phyloP scores from a whole-genome alignment of 352 stramenopile genomes.

The Phytophthora boehmeriae region DNA sequence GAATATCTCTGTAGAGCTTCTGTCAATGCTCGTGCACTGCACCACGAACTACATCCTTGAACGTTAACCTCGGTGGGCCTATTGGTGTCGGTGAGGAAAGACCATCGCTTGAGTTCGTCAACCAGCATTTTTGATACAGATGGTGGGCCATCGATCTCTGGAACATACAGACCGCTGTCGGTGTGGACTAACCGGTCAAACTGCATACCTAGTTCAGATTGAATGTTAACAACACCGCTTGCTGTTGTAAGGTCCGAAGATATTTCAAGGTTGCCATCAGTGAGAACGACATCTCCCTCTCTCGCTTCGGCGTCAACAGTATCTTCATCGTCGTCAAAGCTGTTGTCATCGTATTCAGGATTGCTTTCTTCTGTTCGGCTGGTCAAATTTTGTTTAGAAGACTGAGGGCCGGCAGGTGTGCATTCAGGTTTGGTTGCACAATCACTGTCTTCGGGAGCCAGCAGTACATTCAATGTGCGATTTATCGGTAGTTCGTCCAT shows the following conservation, averaged over 20 bases:
- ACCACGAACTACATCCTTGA: constrained; percentile 26
- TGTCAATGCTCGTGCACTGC: constrained; percentile 12
- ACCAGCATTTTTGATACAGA: constrained; percentile 26
- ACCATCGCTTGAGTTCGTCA: constrained; percentile 32
- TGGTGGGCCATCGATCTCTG: constrained; percentile 6
- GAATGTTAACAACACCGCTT: constrained; percentile 1
- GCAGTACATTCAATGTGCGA: not conserved
- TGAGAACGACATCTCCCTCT: constrained; percentile 7
- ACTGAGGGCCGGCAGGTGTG: not conserved
- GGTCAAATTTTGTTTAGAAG: constrained; percentile 10
- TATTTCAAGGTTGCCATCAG: not conserved
- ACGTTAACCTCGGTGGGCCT: constrained; percentile 20
- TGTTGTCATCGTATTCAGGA: constrained; percentile 52
- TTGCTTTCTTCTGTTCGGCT: constrained; percentile 18
- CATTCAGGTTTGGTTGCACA: not conserved
- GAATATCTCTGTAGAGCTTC: constrained; percentile 16
- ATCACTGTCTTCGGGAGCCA: constrained; percentile 1
- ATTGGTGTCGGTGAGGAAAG: constrained; percentile 32
- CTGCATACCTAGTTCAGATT: constrained; percentile 3
- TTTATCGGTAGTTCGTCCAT: not conserved
- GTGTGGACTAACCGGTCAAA: not conserved
- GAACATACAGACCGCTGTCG: constrained; percentile 10
- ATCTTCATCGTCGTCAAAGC: constrained; percentile 47
- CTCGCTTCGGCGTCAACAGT: constrained; percentile 10
- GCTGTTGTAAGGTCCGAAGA: not conserved